Evolutionary conservation across 139 green algal genomes (phyloP).

Genomic region (Astrephomene gubernaculifera): DNA sequence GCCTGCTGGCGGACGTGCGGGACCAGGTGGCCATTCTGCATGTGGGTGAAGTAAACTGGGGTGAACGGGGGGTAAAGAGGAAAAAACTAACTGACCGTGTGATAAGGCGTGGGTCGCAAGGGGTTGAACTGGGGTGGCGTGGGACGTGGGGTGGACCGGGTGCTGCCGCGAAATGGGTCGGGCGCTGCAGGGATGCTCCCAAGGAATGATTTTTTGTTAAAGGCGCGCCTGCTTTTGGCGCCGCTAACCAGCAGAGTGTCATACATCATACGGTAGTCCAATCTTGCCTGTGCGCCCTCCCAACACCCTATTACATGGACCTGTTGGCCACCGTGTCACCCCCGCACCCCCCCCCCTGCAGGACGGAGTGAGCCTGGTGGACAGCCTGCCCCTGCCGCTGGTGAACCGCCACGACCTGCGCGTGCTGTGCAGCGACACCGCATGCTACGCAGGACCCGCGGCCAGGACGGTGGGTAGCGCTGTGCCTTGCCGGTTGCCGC

Average conservation of each 20-base stretch:
- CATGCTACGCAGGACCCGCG: conserved; percentile 64
- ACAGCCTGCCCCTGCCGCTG: conserved; percentile 73
- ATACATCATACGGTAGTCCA: too few relatives aligned
- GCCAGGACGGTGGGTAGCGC: conserved; percentile 39
- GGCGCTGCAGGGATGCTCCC: too few relatives aligned
- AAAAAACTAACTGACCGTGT: too few relatives aligned
- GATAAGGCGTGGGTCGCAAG: not conserved
- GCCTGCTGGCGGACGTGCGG: conserved; percentile 45
- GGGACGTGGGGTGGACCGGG: too few relatives aligned
- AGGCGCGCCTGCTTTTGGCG: too few relatives aligned
- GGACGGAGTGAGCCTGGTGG: conserved; percentile 51
- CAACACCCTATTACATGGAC: too few relatives aligned
- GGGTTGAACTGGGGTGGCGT: too few relatives aligned
- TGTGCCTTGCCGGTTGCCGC: not conserved
- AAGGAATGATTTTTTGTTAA: too few relatives aligned
- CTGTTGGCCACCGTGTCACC: too few relatives aligned
- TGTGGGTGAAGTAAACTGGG: not conserved
- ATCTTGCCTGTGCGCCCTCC: not conserved
- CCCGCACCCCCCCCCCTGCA: conserved; percentile 38
- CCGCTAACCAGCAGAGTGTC: too few relatives aligned
- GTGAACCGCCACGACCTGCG: conserved; percentile 68
- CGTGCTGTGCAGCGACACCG: conserved; percentile 75
- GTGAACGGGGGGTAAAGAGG: not conserved
- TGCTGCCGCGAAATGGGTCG: too few relatives aligned
- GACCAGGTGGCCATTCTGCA: conserved; percentile 31